Base-by-base conservation (phyloP, 371 early-diverging fungal species). In the Mortierella polycephala region DNA sequence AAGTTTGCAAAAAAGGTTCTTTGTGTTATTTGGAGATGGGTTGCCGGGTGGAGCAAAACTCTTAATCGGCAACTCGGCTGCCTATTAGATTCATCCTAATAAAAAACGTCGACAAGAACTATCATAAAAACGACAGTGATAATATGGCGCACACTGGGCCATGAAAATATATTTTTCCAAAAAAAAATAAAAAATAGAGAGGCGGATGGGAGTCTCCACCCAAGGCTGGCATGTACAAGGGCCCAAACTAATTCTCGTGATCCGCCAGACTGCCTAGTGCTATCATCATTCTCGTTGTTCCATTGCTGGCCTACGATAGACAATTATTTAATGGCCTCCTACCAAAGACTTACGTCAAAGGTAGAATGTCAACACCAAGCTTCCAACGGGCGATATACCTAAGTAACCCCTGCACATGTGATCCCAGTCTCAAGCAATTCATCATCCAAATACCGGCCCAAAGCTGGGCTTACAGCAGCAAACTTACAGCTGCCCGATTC, bases 281-380 rank as follows among this genome's bases (percentile, higher is more conserved):
- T 71, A 64, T 72, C 69, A 49, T 60, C 72, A 77, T 77, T 77
- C 67, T 50, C 60, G 64, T 61, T 77, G 79, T 7, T 77, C 79
- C 79, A 77, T 77, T 72, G 51, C 79, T 77, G 79, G 79, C 79
- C 79, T 77, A 56, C 64, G 60, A 55, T 67, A 77, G 64, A 58
- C 67, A 64, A 72, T 64, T 77, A 71, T 71, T 77, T 60, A 72
- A 71, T 65, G 72, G 69, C 79, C 79, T 77, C 79, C 72, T 77
- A 57, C 50, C 79, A n/a, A 44, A 49, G 47, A 57, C 60, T 45
- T 77, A 72, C 79, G 60, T 57, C 59, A 23, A 72, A 40, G 68
- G 37, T 57, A 77, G 79, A 77, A 77, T 77, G 79, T 53, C 79
- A 69, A 77, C 79, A 77, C 79, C 79, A 62, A 72, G 72, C 72